These are phyloP conservation scores for Mediolabrus comicus DNA, from an alignment of 108 stramenopile species.

Conservation along the genomic window DNA sequence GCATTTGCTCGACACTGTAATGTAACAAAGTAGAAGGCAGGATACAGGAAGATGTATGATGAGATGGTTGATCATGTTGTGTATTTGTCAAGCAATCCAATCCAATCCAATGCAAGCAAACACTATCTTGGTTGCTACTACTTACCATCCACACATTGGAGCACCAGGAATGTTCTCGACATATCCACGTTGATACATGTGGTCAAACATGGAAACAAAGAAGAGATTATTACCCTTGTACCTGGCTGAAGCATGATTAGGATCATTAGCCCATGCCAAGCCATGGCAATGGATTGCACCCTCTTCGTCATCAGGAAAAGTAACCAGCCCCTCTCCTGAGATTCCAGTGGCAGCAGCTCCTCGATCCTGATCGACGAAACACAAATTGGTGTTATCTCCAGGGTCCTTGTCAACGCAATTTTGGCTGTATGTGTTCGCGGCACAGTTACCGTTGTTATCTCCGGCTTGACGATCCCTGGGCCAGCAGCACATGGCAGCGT, in stretches of 20 bases:
- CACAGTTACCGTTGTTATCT: constrained; percentile 62
- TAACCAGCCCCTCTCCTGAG: constrained; percentile 1
- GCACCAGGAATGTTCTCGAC: constrained; percentile 46
- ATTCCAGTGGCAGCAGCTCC: constrained; percentile 9
- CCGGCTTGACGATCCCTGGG: constrained; percentile 54
- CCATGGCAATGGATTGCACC: constrained; percentile 59
- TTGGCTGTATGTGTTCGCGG: constrained; percentile 13
- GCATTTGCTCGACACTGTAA: constrained; percentile 52
- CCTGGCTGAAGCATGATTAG: constrained; percentile 9
- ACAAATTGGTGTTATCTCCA: constrained; percentile 57
- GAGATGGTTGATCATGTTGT: neutral
- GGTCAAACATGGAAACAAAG: constrained; percentile 60
- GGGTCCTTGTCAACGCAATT: constrained; percentile 55
- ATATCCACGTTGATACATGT: constrained; percentile 56
- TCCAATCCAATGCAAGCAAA: no score
- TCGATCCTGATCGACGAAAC: constrained; percentile 36
- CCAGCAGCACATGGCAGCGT: constrained; percentile 59
- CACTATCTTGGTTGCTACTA: neutral
- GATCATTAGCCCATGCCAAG: constrained; percentile 48
- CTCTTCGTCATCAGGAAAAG: constrained; percentile 42
- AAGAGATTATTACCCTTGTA: constrained; percentile 58
- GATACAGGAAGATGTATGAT: neutral
- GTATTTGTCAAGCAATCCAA: neutral
- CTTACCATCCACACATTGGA: constrained; percentile 53
- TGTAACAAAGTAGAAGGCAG: neutral